Evolutionary conservation across 208 protist species (phyloP), one percentile per base, ranked within the genome.

Genomic region (Trypanosoma caninum): DNA sequence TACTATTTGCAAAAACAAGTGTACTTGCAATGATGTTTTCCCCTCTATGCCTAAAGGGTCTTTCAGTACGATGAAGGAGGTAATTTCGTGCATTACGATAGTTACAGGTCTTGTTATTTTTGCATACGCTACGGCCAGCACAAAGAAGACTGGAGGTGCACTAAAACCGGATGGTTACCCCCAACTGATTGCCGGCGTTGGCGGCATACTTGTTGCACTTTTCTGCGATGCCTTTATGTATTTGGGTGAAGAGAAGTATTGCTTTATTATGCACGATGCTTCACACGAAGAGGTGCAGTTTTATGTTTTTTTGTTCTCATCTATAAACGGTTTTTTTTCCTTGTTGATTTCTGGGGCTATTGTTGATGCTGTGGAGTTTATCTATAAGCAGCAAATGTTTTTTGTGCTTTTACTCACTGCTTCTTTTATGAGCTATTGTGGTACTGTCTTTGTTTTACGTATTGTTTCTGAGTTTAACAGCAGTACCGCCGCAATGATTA

Each of bases 401-500:
- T 58, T 86, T 20, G 5, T 50, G 0, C 9, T 78, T 0, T 28
- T 82, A 18, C 47, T 84, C n/a, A 20, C 64, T 1, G 20, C 40
- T 27, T 72, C 63, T 3, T 52, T 72, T 16, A 65, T 30, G 6
- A 79, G 54, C 37, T 63, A 82, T 23, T 30, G 63, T 18, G 79
- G 82, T 0, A 79, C 79, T 9, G 67, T 69, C 52, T 75, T 75
- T 28, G 58, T 86, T 1, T 62, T 89, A 16, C 51, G 59, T 28
- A 80, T 86, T 30, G 45, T 86, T 0, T 63, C 63, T 0, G 74
- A 76, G 42, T 89, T 69, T 59, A 78, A 68, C 16, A 70, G 77
- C 23, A 82, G 57, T 37, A 77, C 71, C 14, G 71, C 84, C 11
- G 74, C 85, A 55, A 57, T 84, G 47, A 65, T 90, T n/a, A 82